A percentile compares a stretch with the other conserved stretches of the same genome.
Evolutionary conservation across 805 yeast genomes (phyloP).

Genomic region (Pichia pseudocactophila): DNA sequence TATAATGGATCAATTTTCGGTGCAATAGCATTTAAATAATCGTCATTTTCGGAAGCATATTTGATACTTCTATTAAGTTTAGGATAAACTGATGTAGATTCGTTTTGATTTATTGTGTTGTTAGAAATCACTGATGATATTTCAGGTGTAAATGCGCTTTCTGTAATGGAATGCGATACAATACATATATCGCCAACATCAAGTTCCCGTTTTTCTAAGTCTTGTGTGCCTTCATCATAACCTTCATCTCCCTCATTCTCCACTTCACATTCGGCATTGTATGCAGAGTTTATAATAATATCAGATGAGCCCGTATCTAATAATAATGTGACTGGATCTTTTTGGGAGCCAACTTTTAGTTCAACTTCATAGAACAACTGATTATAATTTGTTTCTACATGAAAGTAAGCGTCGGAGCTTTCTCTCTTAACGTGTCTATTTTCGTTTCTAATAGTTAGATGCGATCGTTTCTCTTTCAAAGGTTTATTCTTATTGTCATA

Average conservation of each 20-base stretch:
- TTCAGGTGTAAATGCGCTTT: too few relatives aligned
- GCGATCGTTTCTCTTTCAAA: background rate
- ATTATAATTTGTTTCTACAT: conserved; percentile 4
- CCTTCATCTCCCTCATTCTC: background rate
- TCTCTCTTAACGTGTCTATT: conserved; percentile 3
- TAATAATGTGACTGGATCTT: conserved; percentile 39
- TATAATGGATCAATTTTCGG: background rate
- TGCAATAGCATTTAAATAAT: background rate
- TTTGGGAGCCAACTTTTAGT: conserved; percentile 43
- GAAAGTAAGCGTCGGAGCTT: background rate
- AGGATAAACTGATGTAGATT: background rate
- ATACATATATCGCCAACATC: too few relatives aligned
- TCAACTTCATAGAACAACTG: conserved; percentile 29
- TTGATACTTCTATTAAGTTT: background rate
- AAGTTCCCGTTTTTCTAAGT: background rate
- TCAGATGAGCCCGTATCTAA: conserved; percentile 67
- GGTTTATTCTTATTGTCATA: background rate
- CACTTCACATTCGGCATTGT: conserved; percentile 4
- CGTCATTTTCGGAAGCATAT: background rate
- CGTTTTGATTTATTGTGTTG: too few relatives aligned
- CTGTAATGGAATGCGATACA: too few relatives aligned
- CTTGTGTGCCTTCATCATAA: background rate
- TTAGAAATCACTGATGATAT: too few relatives aligned
- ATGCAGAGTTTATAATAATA: conserved; percentile 43
- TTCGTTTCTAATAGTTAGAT: background rate